Evolutionary conservation across 306 rosid species (phyloP), one percentile per base, ranked within the genome.

Genomic region (Fagus sylvatica): DNA sequence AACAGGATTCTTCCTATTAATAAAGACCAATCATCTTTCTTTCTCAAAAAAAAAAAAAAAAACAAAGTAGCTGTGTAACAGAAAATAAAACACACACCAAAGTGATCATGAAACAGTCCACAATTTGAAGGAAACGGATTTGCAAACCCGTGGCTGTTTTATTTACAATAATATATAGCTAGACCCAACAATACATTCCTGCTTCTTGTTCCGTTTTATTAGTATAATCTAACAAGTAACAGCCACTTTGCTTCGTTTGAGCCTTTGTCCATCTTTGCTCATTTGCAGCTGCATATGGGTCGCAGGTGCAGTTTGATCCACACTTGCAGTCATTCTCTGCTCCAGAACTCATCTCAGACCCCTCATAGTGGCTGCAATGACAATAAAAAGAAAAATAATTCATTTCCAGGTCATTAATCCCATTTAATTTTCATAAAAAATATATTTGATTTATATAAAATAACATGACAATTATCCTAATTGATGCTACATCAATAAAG

Each of bases 311-410:
- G 84, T 10, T 79, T 7, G 70, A 51, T 11, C 83, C 83, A 30
- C 83, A 79, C 72, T 78, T 77, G 81, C 85, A 76, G 41, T 59
- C 74, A 55, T 75, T 51, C 75, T 75, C 88, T 5, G 80, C 79
- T 71, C 68, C 83, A 57, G 33, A 78, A 78, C 81, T 75, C 88
- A 81, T 81, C 86, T 78, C 88, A 53, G 78, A 71, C 55, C 69
- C 81, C 51, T 46, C 51, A 46, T 12, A 46, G 3, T 46, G 51
- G 51, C 51, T 46, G 51, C 68, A 36, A 71, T 30, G 7, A 60
- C 4, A 39, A 0, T 11, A 0, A 6, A 7, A 48, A 22, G 28
- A 46, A 10, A 10, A 8, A 8, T 46, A 46, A 46, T 10, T 46
- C 51, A 4, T 4, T 12, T 61, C 51, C 15, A 10, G 8, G 11